Conservation (phyloP, 2,329 filamentous ascomycete species). For the Aspergillus niger region DNA sequence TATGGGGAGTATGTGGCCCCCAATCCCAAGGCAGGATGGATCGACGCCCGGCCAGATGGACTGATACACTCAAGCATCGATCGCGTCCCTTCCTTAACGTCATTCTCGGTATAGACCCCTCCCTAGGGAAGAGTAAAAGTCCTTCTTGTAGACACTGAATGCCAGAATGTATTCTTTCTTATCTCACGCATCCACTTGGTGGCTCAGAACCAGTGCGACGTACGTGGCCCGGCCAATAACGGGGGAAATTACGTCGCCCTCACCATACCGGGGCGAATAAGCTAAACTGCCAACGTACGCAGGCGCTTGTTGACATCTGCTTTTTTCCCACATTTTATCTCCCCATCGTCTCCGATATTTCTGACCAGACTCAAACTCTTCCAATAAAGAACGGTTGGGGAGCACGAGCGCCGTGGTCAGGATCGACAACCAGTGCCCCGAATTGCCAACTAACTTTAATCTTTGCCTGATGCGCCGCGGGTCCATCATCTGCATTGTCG, state of each 20-base stretch:
- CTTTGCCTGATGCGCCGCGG: neutral
- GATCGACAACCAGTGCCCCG: neutral
- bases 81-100: neutral
- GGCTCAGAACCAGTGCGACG: neutral
- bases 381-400: neutral
- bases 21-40: constrained; percentile 11
- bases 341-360: neutral
- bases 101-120: neutral
- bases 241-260: constrained; percentile 5
- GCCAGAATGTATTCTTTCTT: neutral
- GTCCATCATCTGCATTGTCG: constrained; percentile 3
- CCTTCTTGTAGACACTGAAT: neutral
- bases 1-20: neutral
- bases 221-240: constrained; percentile 13
- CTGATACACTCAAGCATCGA: neutral
- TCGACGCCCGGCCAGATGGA: constrained; percentile 7
- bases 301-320: neutral
- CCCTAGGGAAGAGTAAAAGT: neutral
- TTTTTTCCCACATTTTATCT: neutral
- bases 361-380: neutral
- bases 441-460: neutral
- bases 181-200: neutral
- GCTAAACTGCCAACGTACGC: neutral
- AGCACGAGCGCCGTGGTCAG: neutral
- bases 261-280: neutral